Percentiles rank a stretch among this genome's conserved stretches.
Conservation (phyloP, 2,329 filamentous ascomycete genomes). For the Arachnomyces sp. region DNA sequence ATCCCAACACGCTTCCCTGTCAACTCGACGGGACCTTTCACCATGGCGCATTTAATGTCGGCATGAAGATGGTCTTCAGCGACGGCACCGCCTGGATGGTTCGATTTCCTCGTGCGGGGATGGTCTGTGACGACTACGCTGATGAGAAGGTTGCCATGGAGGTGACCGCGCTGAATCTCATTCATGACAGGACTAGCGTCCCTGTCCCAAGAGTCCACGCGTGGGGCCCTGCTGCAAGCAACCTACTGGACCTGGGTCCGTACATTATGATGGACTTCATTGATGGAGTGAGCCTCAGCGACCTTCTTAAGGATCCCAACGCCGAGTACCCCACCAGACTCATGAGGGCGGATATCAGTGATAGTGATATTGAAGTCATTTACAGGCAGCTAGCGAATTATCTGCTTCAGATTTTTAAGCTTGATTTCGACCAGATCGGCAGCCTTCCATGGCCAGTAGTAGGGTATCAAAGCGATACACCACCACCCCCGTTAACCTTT, state of each 20-base stretch:
- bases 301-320: slow-evolving; percentile 24
- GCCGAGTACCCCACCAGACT: slow-evolving; percentile 34
- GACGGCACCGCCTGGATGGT: slow-evolving; percentile 22
- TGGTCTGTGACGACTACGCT: slow-evolving; percentile 18
- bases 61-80: slow-evolving; percentile 26
- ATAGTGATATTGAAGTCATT: slow-evolving; percentile 19
- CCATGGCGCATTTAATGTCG: slow-evolving; percentile 25
- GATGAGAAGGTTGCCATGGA: slow-evolving; percentile 27
- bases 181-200: slow-evolving; percentile 19
- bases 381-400: slow-evolving; percentile 22
- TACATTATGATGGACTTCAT: slow-evolving; percentile 27
- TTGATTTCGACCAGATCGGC: slow-evolving; percentile 24
- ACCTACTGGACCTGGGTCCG: slow-evolving; percentile 20
- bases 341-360: slow-evolving; percentile 25
- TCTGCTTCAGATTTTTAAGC: slow-evolving; percentile 21
- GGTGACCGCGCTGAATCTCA: slow-evolving; percentile 19
- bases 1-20: slow-evolving; percentile 25
- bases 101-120: slow-evolving; percentile 23
- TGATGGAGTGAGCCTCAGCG: slow-evolving; percentile 18
- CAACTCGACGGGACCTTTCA: slow-evolving; percentile 24
- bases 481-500: slow-evolving; percentile 23
- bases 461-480: slow-evolving; percentile 10
- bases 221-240: slow-evolving; percentile 21
- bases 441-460: slow-evolving; percentile 18
- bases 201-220: slow-evolving; percentile 20